These are phyloP conservation scores for Closterium sp. DNA, from an alignment of 139 green algal species.

Conservation along the genomic window DNA sequence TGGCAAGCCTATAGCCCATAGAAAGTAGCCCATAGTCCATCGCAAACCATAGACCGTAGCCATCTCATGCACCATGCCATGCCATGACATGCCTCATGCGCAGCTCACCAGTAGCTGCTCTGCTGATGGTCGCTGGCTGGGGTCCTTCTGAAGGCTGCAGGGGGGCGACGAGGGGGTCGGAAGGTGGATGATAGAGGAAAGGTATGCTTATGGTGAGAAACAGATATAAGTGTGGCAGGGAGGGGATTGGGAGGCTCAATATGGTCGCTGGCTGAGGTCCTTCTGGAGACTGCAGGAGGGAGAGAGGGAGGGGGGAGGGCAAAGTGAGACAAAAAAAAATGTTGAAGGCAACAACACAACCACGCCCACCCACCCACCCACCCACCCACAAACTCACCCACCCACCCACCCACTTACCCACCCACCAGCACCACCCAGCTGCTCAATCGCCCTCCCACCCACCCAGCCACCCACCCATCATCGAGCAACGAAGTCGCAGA, in stretches of 20 bases:
- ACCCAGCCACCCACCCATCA: not conserved
- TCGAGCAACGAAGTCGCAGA: not conserved
- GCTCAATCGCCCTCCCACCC: too few species aligned
- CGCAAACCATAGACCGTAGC: too few species aligned
- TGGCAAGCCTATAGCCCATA: too few species aligned
- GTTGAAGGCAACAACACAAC: too few species aligned
- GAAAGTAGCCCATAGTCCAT: too few species aligned
- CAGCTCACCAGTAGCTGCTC: slow-evolving; percentile 27
- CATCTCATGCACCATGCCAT: not conserved
- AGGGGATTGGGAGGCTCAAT: not conserved
- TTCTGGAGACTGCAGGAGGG: not conserved
- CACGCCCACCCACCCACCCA: too few species aligned
- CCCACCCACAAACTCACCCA: too few species aligned
- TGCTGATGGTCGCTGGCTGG: not conserved
- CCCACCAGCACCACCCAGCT: too few species aligned
- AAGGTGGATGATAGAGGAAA: too few species aligned
- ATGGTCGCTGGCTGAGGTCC: not conserved
- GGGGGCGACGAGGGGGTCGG: not conserved
- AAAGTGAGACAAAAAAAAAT: too few species aligned
- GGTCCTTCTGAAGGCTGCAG: slow-evolving; percentile 30
- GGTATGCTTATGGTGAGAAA: not conserved
- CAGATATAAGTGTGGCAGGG: not conserved
- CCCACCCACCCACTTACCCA: too few species aligned
- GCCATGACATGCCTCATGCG: not conserved
- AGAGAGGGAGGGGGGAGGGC: too few species aligned